These are phyloP conservation scores for Melampsora medusae DNA, from an alignment of 1,284 basidiomycete species.

Conservation along the genomic window DNA sequence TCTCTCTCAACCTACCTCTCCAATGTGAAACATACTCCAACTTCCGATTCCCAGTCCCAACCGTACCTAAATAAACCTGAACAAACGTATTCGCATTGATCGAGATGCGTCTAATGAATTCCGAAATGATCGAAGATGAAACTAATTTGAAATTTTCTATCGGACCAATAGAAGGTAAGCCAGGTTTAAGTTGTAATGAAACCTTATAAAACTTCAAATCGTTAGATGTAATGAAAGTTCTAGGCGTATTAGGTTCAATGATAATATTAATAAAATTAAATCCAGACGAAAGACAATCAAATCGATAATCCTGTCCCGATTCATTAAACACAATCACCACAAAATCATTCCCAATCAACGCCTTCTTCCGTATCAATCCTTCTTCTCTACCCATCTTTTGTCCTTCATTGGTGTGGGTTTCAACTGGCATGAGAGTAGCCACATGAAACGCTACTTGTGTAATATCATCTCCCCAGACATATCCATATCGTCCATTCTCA, in stretches of 20 bases:
- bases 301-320: conserved; percentile 77
- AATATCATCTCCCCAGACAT: conserved; percentile 99
- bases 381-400: conserved; percentile 45
- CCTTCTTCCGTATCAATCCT: conserved; percentile 65
- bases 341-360: conserved; percentile 90
- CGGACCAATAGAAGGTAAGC: conserved; percentile 87
- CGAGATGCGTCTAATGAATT: conserved; percentile 78
- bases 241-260: conserved; percentile 82
- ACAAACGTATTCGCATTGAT: conserved; percentile 83
- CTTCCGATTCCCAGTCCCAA: conserved; percentile 57
- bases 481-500: conserved; percentile 78
- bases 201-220: conserved; percentile 91
- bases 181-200: conserved; percentile 74
- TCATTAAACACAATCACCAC: conserved; percentile 98
- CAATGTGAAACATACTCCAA: conserved; percentile 85
- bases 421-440: conserved; percentile 92
- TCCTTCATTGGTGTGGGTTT: conserved; percentile 59
- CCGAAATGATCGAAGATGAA: conserved; percentile 75
- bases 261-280: conserved; percentile 99
- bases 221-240: conserved; percentile 15
- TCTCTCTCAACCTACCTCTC: conserved; percentile 73
- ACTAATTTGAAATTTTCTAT: conserved; percentile 89
- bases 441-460: conserved; percentile 93
- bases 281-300: conserved; percentile 84
- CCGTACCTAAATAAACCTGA: conserved; percentile 73